Evolutionary conservation across 2,329 filamentous ascomycete species (phyloP), one percentile per base, ranked within the genome.

Genomic region (Paramyrothecium sp.): DNA sequence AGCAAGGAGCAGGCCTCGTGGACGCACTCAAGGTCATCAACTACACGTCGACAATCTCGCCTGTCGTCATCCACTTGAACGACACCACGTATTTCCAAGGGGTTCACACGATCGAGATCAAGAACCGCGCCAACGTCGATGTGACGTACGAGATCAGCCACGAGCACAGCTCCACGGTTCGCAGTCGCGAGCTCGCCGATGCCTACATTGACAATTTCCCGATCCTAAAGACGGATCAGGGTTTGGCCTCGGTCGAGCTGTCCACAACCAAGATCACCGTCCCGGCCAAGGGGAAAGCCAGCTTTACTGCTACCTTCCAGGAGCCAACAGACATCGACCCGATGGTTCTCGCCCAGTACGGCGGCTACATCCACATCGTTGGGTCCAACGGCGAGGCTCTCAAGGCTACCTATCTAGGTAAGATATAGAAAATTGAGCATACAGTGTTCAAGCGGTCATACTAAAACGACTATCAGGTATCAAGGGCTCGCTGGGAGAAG

Each of bases 31-130:
- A 55, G 41, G 54, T 47, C 7, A 38, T 58, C 17, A 41, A 49
- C 11, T 54, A 51, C 26, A 26, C 48, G 11, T 55, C 56, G 11
- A 48, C 54, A 2, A 44, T 58, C 11, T 55, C 49, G 41, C 56
- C 56, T 11, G 48, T 54, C 26, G 50, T 51, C 34, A n/a, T 58
- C 22, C 51, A 56, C 3, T 54, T 58, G 48, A 58, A 58, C 54
- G 56, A 58, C 38, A 58, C 56, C 12, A 54, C 49, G 23, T 41
- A 58, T 38, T 58, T 58, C 56, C 51, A 53, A 19, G 20, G 17
- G 2, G 38, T 41, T 7, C 56, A 58, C 21, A 21, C 52, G 16
- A 54, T 58, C 11, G 20, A 38, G 13, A 19, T 58, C 16, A 55
- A 53, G 13, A 58, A 58, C 49, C 30, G 49, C 8, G 50, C 41